Evolutionary conservation across 2,329 filamentous ascomycete species (phyloP).

Genomic region (Dactylellina leptospora): DNA sequence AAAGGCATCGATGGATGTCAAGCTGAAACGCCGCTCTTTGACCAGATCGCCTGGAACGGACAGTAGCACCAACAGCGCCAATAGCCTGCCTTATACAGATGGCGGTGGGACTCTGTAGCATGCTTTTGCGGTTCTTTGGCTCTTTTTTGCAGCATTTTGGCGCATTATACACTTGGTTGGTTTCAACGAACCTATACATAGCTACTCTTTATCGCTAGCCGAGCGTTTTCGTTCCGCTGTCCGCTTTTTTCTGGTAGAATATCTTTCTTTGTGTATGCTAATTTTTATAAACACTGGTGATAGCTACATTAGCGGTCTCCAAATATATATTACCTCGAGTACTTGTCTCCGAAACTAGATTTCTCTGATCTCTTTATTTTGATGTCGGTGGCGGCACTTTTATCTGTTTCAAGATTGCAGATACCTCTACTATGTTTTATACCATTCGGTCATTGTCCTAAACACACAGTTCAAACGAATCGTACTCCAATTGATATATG

Average conservation of each 20-base stretch:
- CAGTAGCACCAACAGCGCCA: slow-evolving; percentile 33
- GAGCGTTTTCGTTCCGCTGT: neutral
- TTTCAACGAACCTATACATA: neutral
- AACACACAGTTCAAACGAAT: no score
- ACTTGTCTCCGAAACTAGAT: neutral
- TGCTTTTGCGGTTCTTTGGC: slow-evolving; percentile 1
- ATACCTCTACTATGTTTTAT: no score
- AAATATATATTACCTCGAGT: no score
- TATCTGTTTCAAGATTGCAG: no score
- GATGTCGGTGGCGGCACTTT: neutral
- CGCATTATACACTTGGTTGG: no score
- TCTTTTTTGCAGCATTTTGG: no score
- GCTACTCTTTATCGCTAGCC: neutral
- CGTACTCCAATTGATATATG: no score
- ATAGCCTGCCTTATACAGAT: slow-evolving; percentile 12
- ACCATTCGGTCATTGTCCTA: no score
- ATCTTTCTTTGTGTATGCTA: slow-evolving; percentile 35
- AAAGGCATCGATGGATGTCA: slow-evolving; percentile 50
- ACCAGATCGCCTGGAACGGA: slow-evolving; percentile 25
- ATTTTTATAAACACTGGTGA: slow-evolving; percentile 48
- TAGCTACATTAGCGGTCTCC: slow-evolving; percentile 44
- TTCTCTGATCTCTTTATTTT: neutral
- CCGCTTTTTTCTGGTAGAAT: no score
- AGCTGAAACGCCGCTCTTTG: slow-evolving; percentile 39
- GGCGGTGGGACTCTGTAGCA: slow-evolving; percentile 7